A percentile compares a stretch with the other conserved stretches of the same genome.
These are phyloP conservation scores for Alternaria brassicae DNA, from an alignment of 2,329 filamentous ascomycete species.

Conservation along the genomic window DNA sequence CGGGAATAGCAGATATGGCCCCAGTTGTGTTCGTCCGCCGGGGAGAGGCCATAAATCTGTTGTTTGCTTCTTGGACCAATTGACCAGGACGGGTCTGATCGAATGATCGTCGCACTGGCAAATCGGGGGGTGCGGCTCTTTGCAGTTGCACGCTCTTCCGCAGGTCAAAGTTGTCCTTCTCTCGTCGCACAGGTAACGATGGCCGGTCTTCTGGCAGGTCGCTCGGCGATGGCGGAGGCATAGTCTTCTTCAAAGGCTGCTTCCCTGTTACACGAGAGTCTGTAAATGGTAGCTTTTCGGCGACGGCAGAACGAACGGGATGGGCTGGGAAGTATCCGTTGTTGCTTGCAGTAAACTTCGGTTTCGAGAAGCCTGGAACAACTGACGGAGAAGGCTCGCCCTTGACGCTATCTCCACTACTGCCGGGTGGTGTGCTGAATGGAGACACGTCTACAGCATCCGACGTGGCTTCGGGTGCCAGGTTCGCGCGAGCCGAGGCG, in stretches of 20 bases:
- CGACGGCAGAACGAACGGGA: conserved; percentile 39
- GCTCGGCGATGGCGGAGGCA: conserved; percentile 24
- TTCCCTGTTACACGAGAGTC: conserved; percentile 30
- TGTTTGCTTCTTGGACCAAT: conserved; percentile 34
- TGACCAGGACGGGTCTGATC: conserved; percentile 42
- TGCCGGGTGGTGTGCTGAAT: conserved; percentile 85
- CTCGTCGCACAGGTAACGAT: conserved; percentile 55
- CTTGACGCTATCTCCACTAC: conserved; percentile 67
- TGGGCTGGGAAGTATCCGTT: conserved; percentile 46
- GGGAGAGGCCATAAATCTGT: conserved; percentile 44
- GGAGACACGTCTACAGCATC: conserved; percentile 69
- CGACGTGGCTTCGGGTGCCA: conserved; percentile 52
- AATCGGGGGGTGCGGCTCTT: conserved; percentile 40
- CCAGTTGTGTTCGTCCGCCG: conserved; percentile 44
- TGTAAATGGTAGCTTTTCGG: conserved; percentile 32
- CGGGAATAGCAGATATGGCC: conserved; percentile 3
- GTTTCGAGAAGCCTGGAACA: conserved; percentile 34
- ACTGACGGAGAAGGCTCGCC: conserved; percentile 32
- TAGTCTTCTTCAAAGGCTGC: conserved; percentile 27
- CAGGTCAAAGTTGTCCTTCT: conserved; percentile 44
- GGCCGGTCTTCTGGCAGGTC: conserved; percentile 57
- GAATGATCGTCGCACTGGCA: conserved; percentile 47
- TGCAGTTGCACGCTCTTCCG: conserved; percentile 46
- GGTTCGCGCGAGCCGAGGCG: conserved; percentile 24
- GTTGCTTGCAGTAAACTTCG: conserved; percentile 28